Conservation (phyloP, 345 rosid genomes). For the Boechera stricta region DNA sequence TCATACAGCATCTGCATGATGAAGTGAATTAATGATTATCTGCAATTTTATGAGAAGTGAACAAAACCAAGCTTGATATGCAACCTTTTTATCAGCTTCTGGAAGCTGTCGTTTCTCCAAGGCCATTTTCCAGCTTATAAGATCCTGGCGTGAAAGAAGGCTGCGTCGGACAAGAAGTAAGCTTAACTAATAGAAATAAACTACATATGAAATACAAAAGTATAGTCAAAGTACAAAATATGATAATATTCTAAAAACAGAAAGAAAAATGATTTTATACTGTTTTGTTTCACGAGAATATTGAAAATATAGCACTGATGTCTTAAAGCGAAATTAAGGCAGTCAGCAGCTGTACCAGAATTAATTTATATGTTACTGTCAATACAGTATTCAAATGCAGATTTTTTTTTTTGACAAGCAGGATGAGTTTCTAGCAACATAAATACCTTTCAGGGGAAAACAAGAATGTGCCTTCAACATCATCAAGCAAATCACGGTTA, state of each 20-base stretch:
- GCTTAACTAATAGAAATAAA: conserved; percentile 12
- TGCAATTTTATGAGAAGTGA: conserved; percentile 7
- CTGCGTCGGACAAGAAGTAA: conserved; percentile 50
- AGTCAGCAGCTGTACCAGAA: background rate
- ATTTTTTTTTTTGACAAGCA: background rate
- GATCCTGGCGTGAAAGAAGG: conserved; percentile 95
- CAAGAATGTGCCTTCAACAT: conserved; percentile 57
- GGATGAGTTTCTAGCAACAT: conserved; percentile 9
- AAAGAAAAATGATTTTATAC: background rate
- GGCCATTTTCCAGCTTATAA: conserved; percentile 98
- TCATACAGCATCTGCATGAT: conserved; percentile 60
- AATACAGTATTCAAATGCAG: background rate
- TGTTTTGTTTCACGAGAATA: conserved; percentile 6
- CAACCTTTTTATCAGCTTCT: conserved; percentile 85
- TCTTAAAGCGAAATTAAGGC: conserved; percentile 1
- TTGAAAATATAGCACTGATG: conserved; percentile 3
- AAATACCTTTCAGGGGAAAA: conserved; percentile 88
- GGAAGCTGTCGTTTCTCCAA: conserved; percentile 88
- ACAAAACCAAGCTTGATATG: conserved; percentile 28
- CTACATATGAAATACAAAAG: conserved; percentile 17
- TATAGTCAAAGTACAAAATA: conserved; percentile 7
- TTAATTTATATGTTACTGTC: background rate
- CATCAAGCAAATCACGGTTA: conserved; percentile 64
- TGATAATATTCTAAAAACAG: background rate
- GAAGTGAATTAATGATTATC: conserved; percentile 29